phyloP scores from a whole-genome alignment of 1,284 basidiomycete genomes.

The Crucibulum cyathiforme region DNA sequence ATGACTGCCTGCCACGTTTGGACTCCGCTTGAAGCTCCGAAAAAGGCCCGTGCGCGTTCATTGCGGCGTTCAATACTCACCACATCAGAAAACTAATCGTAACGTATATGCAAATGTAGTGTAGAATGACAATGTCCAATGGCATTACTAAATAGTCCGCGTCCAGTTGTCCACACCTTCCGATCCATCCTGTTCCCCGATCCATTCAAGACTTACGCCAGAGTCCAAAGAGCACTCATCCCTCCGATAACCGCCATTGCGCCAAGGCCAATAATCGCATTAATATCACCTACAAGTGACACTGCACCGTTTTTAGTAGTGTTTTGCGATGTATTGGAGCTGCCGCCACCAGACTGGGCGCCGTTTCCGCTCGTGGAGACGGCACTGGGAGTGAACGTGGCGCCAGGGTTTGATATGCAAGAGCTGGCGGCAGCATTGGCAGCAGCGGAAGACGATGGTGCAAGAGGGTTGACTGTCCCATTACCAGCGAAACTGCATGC shows the following conservation, averaged over 20 bases:
- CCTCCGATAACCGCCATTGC: constrained; percentile 45
- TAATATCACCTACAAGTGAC: constrained; percentile 35
- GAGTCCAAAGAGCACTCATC: constrained; percentile 52
- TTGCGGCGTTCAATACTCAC: neutral
- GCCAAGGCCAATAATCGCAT: constrained; percentile 49
- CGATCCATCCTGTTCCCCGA: too few species aligned
- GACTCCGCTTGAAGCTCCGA: too few species aligned
- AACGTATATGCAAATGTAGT: neutral
- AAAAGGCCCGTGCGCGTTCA: neutral
- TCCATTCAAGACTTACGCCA: constrained; percentile 34
- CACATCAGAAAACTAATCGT: neutral
- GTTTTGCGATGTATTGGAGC: constrained; percentile 46
- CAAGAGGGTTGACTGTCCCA: constrained; percentile 73
- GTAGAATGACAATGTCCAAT: neutral
- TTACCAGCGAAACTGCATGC: constrained; percentile 85
- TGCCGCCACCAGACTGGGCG: neutral
- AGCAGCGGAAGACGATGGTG: constrained; percentile 58
- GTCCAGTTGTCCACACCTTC: too few species aligned
- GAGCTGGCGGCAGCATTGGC: constrained; percentile 69
- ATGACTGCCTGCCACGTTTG: too few species aligned
- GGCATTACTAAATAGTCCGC: neutral
- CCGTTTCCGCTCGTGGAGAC: neutral
- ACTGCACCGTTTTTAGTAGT: constrained; percentile 32
- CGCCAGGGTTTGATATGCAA: constrained; percentile 73
- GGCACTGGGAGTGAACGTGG: constrained; percentile 66